phyloP scores from a whole-genome alignment of 441 rosid species.

The Corymbia citriodora region DNA sequence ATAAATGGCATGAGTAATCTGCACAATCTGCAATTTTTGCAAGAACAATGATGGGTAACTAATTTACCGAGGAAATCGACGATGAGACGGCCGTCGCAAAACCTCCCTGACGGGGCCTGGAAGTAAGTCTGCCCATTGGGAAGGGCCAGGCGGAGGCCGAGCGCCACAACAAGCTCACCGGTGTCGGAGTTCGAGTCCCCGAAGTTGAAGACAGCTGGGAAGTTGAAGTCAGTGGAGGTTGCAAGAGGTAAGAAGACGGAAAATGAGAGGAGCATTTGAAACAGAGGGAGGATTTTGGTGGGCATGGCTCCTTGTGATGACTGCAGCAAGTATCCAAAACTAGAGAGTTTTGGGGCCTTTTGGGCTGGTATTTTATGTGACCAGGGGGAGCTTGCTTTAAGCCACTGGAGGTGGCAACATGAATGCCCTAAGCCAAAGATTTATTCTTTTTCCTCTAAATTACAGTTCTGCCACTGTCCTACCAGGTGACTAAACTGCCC shows the following conservation, averaged over 20 bases:
- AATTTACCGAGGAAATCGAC: conserved; percentile 55
- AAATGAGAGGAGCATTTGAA: conserved; percentile 12
- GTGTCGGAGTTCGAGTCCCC: conserved; percentile 79
- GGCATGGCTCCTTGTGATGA: conserved; percentile 11
- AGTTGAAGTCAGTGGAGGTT: conserved; percentile 36
- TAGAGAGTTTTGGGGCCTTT: not conserved
- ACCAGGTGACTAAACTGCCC: not conserved
- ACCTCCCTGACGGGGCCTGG: conserved; percentile 41
- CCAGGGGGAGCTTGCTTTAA: conserved; percentile 24
- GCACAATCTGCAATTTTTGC: not conserved
- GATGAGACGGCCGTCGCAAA: conserved; percentile 56
- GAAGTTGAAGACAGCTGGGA: conserved; percentile 52
- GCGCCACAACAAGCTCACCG: conserved; percentile 41
- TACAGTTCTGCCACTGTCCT: not conserved
- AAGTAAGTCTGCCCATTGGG: conserved; percentile 48
- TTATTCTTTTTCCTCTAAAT: not conserved
- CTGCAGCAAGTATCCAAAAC: not conserved
- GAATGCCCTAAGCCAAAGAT: conserved; percentile 28
- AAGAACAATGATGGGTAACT: not conserved
- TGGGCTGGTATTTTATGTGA: conserved; percentile 12
- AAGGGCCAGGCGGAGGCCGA: conserved; percentile 31
- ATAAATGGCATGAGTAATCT: not conserved
- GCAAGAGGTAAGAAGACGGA: conserved; percentile 8
- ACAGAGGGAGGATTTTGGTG: not conserved
- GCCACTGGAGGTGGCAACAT: conserved; percentile 7